phyloP scores from a whole-genome alignment of 2,329 filamentous ascomycete genomes.

The Exophiala oligosperma region DNA sequence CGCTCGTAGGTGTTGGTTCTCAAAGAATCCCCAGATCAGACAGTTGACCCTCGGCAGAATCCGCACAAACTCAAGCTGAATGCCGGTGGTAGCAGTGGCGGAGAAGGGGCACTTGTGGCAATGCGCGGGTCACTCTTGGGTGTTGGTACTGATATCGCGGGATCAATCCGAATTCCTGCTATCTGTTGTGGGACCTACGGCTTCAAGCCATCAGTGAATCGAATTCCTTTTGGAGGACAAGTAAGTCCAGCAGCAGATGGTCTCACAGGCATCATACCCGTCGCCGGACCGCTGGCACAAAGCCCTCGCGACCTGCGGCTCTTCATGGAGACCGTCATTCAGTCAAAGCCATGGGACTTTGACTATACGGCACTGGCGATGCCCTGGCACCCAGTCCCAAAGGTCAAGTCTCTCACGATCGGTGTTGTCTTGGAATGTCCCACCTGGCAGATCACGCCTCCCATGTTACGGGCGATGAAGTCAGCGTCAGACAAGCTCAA shows the following conservation, averaged over 20 bases:
- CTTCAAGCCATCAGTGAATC: constrained; percentile 48
- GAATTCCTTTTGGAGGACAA: constrained; percentile 55
- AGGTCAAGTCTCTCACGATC: constrained; percentile 30
- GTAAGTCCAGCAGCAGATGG: constrained; percentile 48
- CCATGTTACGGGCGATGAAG: constrained; percentile 39
- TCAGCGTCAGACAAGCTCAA: constrained; percentile 38
- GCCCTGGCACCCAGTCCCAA: constrained; percentile 47
- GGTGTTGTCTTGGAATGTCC: constrained; percentile 43
- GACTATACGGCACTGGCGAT: constrained; percentile 51
- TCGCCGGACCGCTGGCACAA: constrained; percentile 43
- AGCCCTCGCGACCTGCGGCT: constrained; percentile 25
- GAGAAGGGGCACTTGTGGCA: constrained; percentile 62
- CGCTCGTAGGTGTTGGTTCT: constrained; percentile 36
- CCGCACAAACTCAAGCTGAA: constrained; percentile 61
- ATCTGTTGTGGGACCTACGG: constrained; percentile 54
- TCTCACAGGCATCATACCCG: constrained; percentile 52
- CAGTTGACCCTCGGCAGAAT: constrained; percentile 43
- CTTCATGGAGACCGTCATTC: constrained; percentile 35
- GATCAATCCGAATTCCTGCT: constrained; percentile 47
- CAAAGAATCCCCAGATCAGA: background rate
- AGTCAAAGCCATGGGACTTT: constrained; percentile 45
- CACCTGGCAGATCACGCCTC: constrained; percentile 38
- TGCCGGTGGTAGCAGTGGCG: constrained; percentile 66
- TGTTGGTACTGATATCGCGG: constrained; percentile 62
- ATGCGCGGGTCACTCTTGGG: constrained; percentile 61